Evolutionary conservation across 2,329 filamentous ascomycete genomes (phyloP), one percentile per base, ranked within the genome.

Genomic region (Ambrosiella xylebori): DNA sequence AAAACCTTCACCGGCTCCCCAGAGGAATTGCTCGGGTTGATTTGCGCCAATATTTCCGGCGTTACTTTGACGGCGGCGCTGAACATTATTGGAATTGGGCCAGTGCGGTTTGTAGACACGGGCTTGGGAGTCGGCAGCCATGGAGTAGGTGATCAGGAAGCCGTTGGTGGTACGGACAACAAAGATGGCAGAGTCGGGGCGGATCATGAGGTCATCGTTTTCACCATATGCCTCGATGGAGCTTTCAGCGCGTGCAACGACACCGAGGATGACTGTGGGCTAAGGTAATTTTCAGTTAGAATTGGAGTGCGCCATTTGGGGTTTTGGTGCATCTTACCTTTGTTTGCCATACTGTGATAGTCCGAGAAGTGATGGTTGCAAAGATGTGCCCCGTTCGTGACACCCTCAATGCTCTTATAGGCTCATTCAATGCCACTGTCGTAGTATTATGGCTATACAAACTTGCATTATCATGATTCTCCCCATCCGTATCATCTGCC

Each of bases 321-420:
- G 15, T 9, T 12, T 53, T 52, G 52, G 37, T 49, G n/a, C 27
- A 27, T 65, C 75, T 61, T 76, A 89, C 88, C 78, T 91, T 91
- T 58, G 88, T 91, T 72, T 98, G 93, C 93, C 93, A 98, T 63
- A 98, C 78, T n/a, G 86, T 88, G 68, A 98, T 81, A 11, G 86
- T 86, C 1, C 86, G 86, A 4, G 79, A 74, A 0, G 91, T 96
- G 66, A 96, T 88, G 52, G 88, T 88, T 56, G 87, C 87, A 71
- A 98, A 96, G 61, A 81, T 73, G 65, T 90, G 85, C 45, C 90
- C 90, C 58, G 79, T 84, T 50, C 90, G 81, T 1, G 90, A 86
- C 45, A 89, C 79, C 62, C 82, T 81, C 57, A 95, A 74, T 6
- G 86, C 86, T 61, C 88, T 72, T 57, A 96, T 81, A 19, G 77